Percentiles rank a stretch among this genome's conserved stretches.
These are phyloP conservation scores for Talaromyces sp. DNA, from an alignment of 2,329 filamentous ascomycete genomes.

Conservation along the genomic window DNA sequence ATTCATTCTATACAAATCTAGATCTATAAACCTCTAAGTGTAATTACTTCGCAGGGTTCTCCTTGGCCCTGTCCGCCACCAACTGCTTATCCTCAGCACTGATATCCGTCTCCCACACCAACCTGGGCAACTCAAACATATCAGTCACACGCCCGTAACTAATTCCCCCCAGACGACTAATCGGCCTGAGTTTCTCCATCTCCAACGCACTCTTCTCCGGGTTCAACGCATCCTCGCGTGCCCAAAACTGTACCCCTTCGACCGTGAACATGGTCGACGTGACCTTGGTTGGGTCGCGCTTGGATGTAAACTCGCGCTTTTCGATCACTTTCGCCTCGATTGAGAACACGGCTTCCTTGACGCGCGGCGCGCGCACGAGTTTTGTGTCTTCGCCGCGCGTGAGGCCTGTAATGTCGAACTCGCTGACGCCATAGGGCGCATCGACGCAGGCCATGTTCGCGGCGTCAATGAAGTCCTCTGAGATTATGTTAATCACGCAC, in stretches of 20 bases:
- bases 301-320: slow-evolving; percentile 66
- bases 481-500: slow-evolving; percentile 78
- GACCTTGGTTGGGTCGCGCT: slow-evolving; percentile 61
- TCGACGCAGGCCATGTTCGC: slow-evolving; percentile 71
- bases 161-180: slow-evolving; percentile 73
- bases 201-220: slow-evolving; percentile 66
- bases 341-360: slow-evolving; percentile 71
- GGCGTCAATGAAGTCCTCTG: slow-evolving; percentile 75
- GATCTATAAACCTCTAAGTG: too few relatives aligned
- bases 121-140: slow-evolving; percentile 61
- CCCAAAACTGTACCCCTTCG: slow-evolving; percentile 79
- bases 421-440: slow-evolving; percentile 64
- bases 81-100: not conserved
- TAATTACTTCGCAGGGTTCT: not conserved
- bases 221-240: slow-evolving; percentile 74
- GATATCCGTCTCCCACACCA: slow-evolving; percentile 19
- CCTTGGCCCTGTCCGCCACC: not conserved
- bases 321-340: slow-evolving; percentile 71
- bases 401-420: slow-evolving; percentile 71
- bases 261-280: slow-evolving; percentile 65
- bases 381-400: slow-evolving; percentile 55
- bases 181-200: slow-evolving; percentile 59
- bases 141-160: slow-evolving; percentile 66
- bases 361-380: slow-evolving; percentile 61
- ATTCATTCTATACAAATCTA: not conserved